These are phyloP conservation scores for Dimocarpus longan DNA, from an alignment of 345 rosid species.

Conservation along the genomic window DNA sequence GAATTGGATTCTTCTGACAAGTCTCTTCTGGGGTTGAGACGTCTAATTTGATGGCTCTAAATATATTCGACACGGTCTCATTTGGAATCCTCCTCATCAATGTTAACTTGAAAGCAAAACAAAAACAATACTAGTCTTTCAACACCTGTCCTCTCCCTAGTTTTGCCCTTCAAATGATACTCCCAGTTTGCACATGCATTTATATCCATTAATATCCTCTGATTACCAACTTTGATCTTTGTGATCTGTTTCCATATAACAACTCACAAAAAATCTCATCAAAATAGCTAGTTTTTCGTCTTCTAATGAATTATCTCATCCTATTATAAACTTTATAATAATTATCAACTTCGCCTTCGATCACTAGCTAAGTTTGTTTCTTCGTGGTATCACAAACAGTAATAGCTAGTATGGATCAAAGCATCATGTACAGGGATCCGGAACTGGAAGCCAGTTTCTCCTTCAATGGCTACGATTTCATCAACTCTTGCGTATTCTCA, in stretches of 20 bases:
- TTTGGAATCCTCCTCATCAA: neutral
- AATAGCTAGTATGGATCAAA: neutral
- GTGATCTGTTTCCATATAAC: neutral
- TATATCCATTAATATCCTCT: too few species aligned
- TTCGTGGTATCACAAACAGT: too few species aligned
- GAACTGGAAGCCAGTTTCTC: conserved; percentile 34
- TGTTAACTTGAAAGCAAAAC: too few species aligned
- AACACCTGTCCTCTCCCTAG: too few species aligned
- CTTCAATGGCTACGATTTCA: conserved; percentile 23
- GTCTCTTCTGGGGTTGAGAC: too few species aligned
- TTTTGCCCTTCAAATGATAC: too few species aligned
- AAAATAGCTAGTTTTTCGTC: conserved; percentile 1
- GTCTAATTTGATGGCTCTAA: neutral
- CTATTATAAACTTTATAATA: too few species aligned
- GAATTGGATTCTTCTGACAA: conserved; percentile 16
- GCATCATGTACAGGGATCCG: conserved; percentile 13
- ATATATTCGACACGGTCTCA: neutral
- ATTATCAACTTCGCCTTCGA: too few species aligned
- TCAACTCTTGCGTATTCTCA: conserved; percentile 23
- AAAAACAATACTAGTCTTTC: too few species aligned
- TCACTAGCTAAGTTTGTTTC: too few species aligned
- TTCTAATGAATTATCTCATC: neutral
- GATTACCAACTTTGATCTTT: conserved; percentile 8
- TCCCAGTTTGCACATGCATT: conserved; percentile 18
- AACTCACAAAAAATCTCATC: neutral